These are phyloP conservation scores for Phoenix dactylifera DNA, from an alignment of 176 grass and related monocot genomes.

Conservation along the genomic window DNA sequence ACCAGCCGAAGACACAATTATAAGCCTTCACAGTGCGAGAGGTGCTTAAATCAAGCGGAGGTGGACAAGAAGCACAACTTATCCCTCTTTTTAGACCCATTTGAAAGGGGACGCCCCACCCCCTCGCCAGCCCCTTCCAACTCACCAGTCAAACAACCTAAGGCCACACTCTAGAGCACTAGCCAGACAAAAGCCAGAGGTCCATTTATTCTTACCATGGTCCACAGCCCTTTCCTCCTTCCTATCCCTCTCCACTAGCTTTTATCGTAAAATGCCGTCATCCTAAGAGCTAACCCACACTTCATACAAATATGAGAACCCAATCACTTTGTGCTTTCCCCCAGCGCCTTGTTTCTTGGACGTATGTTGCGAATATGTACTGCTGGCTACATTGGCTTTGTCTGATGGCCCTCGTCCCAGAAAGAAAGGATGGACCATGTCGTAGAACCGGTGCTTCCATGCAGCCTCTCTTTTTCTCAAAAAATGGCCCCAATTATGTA, in stretches of 20 bases:
- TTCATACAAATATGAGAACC: neutral
- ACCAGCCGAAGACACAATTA: too few species aligned
- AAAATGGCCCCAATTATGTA: neutral
- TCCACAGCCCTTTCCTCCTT: neutral
- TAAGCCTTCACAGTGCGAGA: too few species aligned
- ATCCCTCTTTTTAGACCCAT: neutral
- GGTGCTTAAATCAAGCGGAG: neutral
- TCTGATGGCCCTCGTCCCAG: neutral
- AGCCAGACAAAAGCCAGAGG: slow-evolving; percentile 6
- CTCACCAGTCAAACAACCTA: neutral
- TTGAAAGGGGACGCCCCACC: neutral
- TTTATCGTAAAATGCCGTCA: neutral
- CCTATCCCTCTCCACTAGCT: neutral
- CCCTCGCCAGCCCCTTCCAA: neutral
- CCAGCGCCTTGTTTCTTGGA: neutral
- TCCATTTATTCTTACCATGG: neutral
- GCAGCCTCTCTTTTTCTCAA: too few species aligned
- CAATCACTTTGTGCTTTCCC: neutral
- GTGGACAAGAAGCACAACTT: slow-evolving; percentile 19
- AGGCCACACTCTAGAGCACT: neutral
- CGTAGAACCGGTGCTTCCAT: too few species aligned
- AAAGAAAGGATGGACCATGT: neutral
- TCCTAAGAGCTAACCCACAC: neutral
- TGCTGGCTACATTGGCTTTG: slow-evolving; percentile 1
- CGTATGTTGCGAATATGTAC: neutral